Evolutionary conservation across 2,329 filamentous ascomycete genomes (phyloP), one percentile per base, ranked within the genome.

Genomic region (Paraconiothyrium sp.): DNA sequence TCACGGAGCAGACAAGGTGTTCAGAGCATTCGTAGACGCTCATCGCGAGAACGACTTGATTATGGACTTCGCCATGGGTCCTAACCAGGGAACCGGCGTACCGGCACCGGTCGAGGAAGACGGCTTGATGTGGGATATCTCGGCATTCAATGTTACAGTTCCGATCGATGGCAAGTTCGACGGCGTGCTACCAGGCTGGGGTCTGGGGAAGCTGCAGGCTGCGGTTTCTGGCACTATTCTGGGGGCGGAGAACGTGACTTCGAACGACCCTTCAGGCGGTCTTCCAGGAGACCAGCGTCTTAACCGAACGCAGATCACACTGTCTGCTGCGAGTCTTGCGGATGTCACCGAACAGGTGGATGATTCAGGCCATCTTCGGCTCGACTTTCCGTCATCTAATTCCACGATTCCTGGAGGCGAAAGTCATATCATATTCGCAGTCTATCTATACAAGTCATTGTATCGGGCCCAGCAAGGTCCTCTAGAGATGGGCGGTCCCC

Each of bases 61-160:
- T 3, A 76, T 85, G 68, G 83, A 85, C 63, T 82, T 83, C 65
- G 72, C 79, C 0, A 51, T 85, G 1, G 83, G 83, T 0, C 79
- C 83, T 0, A 83, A 83, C 59, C 80, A 83, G 65, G 84, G 83
- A 4, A 76, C 80, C 46, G 84, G 84, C 13, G 81, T 84, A 2
- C 83, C 83, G 1, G 69, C 75, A 20, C 60, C 64, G n/a, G 60
- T 65, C 4, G 54, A n/a, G 4, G 60, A 61, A 0, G 47, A 37
- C 3, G 69, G 69, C 2, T 52, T 72, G 11, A 62, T 67, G 5
- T 56, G 63, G 2, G 47, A 72, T 48, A 48, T 69, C 27, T 50
- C 59, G 34, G 58, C 57, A 50, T 56, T 58, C 41, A 69, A 67
- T 16, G 57, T 54, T 1, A 66, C 63, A 1, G 47, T 72, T 8